Evolutionary conservation across 1,284 basidiomycete species (phyloP), one percentile per base, ranked within the genome.

Genomic region (Phellopilus nigrolimitatus): DNA sequence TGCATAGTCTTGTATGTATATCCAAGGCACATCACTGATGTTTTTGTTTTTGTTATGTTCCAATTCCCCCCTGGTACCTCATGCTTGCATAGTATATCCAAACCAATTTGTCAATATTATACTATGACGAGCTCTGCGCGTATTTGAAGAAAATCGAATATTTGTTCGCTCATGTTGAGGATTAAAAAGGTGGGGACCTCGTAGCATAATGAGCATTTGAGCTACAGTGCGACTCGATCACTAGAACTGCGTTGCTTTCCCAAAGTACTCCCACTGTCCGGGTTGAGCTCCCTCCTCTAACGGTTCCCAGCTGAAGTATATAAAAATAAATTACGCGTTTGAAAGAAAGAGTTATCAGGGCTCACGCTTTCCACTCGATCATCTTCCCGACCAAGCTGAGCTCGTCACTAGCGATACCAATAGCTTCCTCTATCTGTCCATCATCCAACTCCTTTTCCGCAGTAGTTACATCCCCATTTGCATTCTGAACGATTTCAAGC

Each of bases 351-450:
- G 15, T 33, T 53, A 44, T 34, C 10, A 38, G 42, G 15, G 88
- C 92, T 72, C 68, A 99, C 95, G 90, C 81, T 74, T 97, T 97
- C 91, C 92, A 98, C 65, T 95, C 89, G 21, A 86, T 65, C 88
- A 98, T 92, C 72, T 91, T 91, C 33, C 75, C 75, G 1, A 79
- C 88, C 39, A 98, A 72, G 46, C 70, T 74, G 54, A 91, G 72
- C 71, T 99, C 95, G 59, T 90, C 87, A 60, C 85, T 68, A 3
- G 94, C 95, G 69, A 92, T 83, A 61, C 84, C 76, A 57, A 99
- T 62, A 33, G 88, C 79, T 67, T 93, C 80, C 71, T 95, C 92
- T 48, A 94, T 85, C 59, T 90, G 80, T 0, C 89, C 88, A 64
- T 87, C 80, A 39, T 84, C 76, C 46, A 94, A 62, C 66, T 82